phyloP scores from a whole-genome alignment of 257 asterid species.

The Craterostigma plantagineum region DNA sequence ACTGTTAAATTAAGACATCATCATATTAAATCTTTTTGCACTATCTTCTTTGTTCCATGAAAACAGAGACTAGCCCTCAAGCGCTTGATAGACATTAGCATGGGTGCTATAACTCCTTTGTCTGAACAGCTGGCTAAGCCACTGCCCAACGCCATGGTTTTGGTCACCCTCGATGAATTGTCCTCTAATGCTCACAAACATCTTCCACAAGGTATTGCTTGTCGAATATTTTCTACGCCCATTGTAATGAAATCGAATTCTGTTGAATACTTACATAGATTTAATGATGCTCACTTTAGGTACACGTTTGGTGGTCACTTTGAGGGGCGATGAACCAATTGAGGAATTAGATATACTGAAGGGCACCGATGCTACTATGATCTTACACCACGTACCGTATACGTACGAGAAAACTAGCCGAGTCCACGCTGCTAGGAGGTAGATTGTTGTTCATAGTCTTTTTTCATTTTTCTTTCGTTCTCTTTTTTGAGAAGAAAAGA shows the following conservation, averaged over 20 bases:
- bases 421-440: constrained; percentile 95
- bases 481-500: not conserved
- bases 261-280: too few species aligned
- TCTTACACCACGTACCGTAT: constrained; percentile 70
- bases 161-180: constrained; percentile 67
- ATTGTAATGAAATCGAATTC: too few species aligned
- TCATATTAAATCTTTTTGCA: not conserved
- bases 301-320: constrained; percentile 59
- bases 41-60: not conserved
- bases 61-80: constrained; percentile 75
- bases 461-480: not conserved
- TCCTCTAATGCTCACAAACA: constrained; percentile 75
- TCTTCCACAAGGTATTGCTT: constrained; percentile 66
- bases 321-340: constrained; percentile 66
- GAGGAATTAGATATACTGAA: constrained; percentile 66
- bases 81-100: constrained; percentile 73
- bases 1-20: not conserved
- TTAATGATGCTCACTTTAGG: constrained; percentile 23
- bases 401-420: constrained; percentile 67
- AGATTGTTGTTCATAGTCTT: constrained; percentile 10
- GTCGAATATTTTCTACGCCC: not conserved
- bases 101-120: constrained; percentile 90
- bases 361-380: constrained; percentile 49
- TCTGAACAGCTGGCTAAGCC: constrained; percentile 91
- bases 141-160: constrained; percentile 58